Evolutionary conservation across 176 grass and related monocot genomes (phyloP).

Genomic region (Bromus sterilis): DNA sequence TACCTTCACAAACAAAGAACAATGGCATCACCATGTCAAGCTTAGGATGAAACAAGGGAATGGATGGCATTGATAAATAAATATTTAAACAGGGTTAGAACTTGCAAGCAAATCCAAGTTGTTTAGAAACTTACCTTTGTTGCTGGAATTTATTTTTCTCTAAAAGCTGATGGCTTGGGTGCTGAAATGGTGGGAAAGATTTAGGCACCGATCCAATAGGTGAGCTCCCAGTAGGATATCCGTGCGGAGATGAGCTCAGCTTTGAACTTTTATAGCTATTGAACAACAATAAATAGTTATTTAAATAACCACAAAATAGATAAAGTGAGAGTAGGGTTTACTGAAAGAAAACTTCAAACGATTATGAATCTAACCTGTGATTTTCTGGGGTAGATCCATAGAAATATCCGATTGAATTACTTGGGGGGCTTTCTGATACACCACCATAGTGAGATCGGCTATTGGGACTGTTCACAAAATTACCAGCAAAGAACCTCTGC

Average conservation of each 20-base stretch:
- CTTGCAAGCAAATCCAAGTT: not conserved
- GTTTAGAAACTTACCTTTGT: constrained; percentile 63
- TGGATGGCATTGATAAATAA: not conserved
- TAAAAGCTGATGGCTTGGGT: constrained; percentile 81
- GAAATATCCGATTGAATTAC: constrained; percentile 92
- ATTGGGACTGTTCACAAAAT: constrained; percentile 46
- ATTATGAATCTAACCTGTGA: constrained; percentile 46
- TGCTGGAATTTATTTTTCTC: constrained; percentile 96
- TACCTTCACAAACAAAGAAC: constrained; percentile 64
- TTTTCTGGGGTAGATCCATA: constrained; percentile 97
- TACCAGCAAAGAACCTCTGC: constrained; percentile 86
- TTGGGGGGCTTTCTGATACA: constrained; percentile 87
- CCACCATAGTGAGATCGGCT: constrained; percentile 43
- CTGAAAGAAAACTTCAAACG: not conserved
- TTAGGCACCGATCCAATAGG: constrained; percentile 93
- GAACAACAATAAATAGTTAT: constrained; percentile 1
- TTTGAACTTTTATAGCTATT: constrained; percentile 68
- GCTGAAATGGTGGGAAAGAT: constrained; percentile 87
- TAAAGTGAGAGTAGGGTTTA: not conserved
- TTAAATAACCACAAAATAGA: constrained; percentile 7
- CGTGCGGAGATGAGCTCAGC: constrained; percentile 68
- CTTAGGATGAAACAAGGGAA: constrained; percentile 11
- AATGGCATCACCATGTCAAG: constrained; percentile 4
- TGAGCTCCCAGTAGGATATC: constrained; percentile 71
- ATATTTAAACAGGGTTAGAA: not conserved